Evolutionary conservation across 139 green algal species (phyloP), one percentile per base, ranked within the genome.

Genomic region (Closterium sp.): DNA sequence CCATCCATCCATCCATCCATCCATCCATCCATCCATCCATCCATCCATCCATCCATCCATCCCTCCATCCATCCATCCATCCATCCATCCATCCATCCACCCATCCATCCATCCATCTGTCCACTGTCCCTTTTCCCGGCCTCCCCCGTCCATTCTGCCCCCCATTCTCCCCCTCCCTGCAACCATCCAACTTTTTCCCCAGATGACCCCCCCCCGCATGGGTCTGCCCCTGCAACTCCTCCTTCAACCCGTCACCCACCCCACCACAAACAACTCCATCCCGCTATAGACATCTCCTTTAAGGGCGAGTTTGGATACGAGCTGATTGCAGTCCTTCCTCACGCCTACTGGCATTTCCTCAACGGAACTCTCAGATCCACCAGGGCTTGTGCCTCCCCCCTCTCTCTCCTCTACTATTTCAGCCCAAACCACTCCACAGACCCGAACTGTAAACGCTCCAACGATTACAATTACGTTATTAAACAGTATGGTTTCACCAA

Each of bases 221-320:
- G 62, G 62, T 79, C 62, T 79, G 62, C 62, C 62, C 62, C 62
- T 79, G 62, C 62, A 24, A 79, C 27, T 79, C 62, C 62, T 79
- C 62, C 4, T 22, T 79, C 62, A 79, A 79, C 62, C 62, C 62
- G 5, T 79, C 62, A 79, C 62, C 19, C 19, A 22, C 62, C 62
- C 62, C 10, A 79, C 62, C 62, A 19, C 62, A 27, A 24, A 27
- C 62, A 6, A 2, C 62, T 79, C 62, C 62, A 24, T 79, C 62
- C 62, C 62, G 13, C 62, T 29, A 31, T 90, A 29, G 28, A 90
- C 27, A 90, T 90, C 29, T 32, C 62, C n/a, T 90, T 90, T 90
- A 86, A 38, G 30, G 88, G 88, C 31, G 88, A 90, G 13, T 90
- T 90, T 21, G 88, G 88, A 10, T 90, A 90, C 88, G 88, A 90